Percentiles rank a stretch among this genome's conserved stretches.
phyloP scores from a whole-genome alignment of 306 rosid species.

The Begonia loranthoides region DNA sequence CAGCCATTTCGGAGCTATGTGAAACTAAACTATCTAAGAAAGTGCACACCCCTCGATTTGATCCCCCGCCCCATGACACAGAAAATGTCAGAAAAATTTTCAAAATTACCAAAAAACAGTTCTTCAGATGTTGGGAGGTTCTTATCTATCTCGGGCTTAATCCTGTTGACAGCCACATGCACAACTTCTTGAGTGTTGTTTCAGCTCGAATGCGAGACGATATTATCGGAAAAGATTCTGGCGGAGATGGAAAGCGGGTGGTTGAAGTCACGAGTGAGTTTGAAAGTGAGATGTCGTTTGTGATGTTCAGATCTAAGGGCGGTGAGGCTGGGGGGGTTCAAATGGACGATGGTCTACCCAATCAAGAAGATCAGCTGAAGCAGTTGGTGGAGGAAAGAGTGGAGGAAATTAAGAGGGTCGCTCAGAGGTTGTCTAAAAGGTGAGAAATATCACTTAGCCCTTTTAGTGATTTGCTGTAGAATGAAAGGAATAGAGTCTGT shows the following conservation, averaged over 20 bases:
- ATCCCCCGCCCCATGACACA: constrained; percentile 38
- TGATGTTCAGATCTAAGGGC: constrained; percentile 42
- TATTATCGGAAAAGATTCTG: constrained; percentile 65
- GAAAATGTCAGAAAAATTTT: constrained; percentile 50
- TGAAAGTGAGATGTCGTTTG: constrained; percentile 56
- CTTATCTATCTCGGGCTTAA: constrained; percentile 56
- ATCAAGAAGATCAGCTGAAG: constrained; percentile 66
- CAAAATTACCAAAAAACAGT: constrained; percentile 78
- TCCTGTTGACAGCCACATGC: constrained; percentile 46
- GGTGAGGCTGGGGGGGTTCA: constrained; percentile 31
- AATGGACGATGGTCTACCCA: constrained; percentile 42
- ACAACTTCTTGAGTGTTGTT: constrained; percentile 45
- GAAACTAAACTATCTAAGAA: constrained; percentile 68
- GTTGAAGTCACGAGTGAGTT: constrained; percentile 38
- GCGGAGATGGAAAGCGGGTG: constrained; percentile 51
- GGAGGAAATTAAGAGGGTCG: constrained; percentile 53
- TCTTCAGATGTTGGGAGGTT: constrained; percentile 89
- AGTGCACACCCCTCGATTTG: constrained; percentile 32
- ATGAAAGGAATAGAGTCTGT: too few species aligned
- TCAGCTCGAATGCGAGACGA: constrained; percentile 66
- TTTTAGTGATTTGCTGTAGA: too few species aligned
- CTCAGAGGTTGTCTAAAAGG: constrained; percentile 36
- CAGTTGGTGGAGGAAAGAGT: constrained; percentile 60
- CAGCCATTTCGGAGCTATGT: constrained; percentile 46
- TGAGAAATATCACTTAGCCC: too few species aligned